Evolutionary conservation across 1,284 basidiomycete genomes (phyloP).

Genomic region (Ceratobasidium sp.): DNA sequence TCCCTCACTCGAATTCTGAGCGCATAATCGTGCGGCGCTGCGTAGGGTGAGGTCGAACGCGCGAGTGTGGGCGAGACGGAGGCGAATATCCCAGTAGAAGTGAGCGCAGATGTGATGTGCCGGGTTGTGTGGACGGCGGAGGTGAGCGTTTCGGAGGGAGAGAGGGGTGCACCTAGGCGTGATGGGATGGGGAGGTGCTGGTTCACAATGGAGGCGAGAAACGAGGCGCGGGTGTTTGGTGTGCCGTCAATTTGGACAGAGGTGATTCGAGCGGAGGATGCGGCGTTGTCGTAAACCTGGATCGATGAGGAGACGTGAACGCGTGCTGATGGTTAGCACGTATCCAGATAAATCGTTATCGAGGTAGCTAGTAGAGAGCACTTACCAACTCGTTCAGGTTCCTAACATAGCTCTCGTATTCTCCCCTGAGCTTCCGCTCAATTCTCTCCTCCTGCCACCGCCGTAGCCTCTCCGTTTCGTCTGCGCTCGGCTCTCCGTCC

Average conservation of each 20-base stretch:
- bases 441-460: constrained; percentile 80
- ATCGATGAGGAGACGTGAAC: not conserved
- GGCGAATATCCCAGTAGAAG: constrained; percentile 81
- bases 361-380: constrained; percentile 45
- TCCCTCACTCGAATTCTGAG: constrained; percentile 85
- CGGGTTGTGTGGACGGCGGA: constrained; percentile 78
- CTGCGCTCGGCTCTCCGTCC: constrained; percentile 66
- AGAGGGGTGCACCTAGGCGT: constrained; percentile 51
- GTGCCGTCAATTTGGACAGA: constrained; percentile 87
- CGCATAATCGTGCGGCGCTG: constrained; percentile 82
- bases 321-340: constrained; percentile 37
- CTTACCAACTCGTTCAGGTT: constrained; percentile 79
- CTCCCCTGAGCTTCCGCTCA: constrained; percentile 74
- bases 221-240: constrained; percentile 78
- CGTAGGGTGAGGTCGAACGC: constrained; percentile 68
- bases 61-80: constrained; percentile 81
- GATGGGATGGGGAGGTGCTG: constrained; percentile 67
- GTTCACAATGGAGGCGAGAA: constrained; percentile 82
- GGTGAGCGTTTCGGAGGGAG: constrained; percentile 64
- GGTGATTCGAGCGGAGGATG: constrained; percentile 72
- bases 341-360: not conserved
- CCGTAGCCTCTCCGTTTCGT: constrained; percentile 66
- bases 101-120: constrained; percentile 72
- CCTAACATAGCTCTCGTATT: constrained; percentile 80
- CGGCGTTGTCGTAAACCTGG: constrained; percentile 76